Conservation (phyloP, 352 stramenopile species). For the Phytophthora citrophthora region DNA sequence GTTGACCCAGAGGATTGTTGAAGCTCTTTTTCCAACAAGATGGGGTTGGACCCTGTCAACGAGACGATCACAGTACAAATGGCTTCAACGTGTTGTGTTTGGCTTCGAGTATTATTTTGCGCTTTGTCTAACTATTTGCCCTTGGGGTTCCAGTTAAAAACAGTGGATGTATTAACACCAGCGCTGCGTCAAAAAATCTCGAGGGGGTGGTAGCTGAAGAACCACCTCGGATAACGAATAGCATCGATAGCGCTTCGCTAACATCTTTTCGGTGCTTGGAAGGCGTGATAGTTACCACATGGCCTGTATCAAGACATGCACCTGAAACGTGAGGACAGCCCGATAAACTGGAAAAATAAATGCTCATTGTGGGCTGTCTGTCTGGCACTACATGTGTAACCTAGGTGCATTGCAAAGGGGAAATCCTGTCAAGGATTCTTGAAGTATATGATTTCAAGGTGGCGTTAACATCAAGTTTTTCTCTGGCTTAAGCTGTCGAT, state of each 20-base stretch:
- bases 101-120: too few species aligned
- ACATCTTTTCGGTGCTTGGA: too few species aligned
- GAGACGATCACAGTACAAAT: slow-evolving; percentile 22
- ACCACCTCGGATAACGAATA: background rate
- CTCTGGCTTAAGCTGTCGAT: background rate
- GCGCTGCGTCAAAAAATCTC: slow-evolving; percentile 1
- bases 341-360: background rate
- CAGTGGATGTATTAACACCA: too few species aligned
- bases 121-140: too few species aligned
- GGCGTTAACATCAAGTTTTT: too few species aligned
- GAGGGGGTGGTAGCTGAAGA: background rate
- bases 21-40: background rate
- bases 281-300: too few species aligned
- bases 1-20: background rate
- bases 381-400: background rate
- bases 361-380: background rate
- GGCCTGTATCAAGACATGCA: background rate
- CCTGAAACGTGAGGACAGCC: background rate
- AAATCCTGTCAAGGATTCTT: background rate
- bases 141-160: too few species aligned
- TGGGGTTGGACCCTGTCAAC: slow-evolving; percentile 3
- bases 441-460: too few species aligned
- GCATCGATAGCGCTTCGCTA: background rate
- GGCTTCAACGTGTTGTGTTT: background rate
- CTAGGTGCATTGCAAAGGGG: background rate